Conservation (phyloP, 192 early-diverging fungal species). For the Coemansia reversa region DNA sequence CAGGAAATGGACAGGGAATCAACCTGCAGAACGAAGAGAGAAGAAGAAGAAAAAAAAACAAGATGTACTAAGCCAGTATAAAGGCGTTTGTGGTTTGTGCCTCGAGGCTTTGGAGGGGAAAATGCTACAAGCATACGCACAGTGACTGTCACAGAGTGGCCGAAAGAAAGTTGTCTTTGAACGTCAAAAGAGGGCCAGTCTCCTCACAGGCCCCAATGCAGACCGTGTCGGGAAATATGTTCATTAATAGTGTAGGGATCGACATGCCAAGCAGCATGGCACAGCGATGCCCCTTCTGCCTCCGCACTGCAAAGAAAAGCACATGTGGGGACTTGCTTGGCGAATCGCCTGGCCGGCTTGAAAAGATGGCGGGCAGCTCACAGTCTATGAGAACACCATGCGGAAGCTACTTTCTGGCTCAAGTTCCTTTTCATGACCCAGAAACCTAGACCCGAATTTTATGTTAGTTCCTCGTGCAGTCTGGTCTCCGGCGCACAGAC, state of each 20-base stretch:
- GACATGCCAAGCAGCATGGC: conserved; percentile 1
- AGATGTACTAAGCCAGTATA: neutral
- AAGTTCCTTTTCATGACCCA: neutral
- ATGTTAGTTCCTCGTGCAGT: neutral
- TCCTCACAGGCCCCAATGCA: neutral
- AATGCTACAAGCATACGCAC: neutral
- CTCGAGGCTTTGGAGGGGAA: neutral
- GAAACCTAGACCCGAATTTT: neutral
- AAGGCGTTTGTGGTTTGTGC: neutral
- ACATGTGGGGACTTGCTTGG: neutral
- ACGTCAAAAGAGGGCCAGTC: neutral
- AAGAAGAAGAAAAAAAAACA: neutral
- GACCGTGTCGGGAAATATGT: neutral
- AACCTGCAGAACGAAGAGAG: neutral
- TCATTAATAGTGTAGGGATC: neutral
- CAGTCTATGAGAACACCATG: neutral
- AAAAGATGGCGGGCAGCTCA: neutral
- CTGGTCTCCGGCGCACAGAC: neutral
- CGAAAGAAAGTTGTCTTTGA: neutral
- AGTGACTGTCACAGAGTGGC: neutral
- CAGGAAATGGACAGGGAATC: neutral
- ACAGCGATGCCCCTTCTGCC: neutral
- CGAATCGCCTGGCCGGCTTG: neutral
- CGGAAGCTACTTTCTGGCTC: neutral
- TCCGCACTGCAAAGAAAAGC: neutral